A percentile compares a stretch with the other conserved stretches of the same genome.
phyloP scores from a whole-genome alignment of 2,329 filamentous ascomycete genomes.

The Curvularia eragrostidis region DNA sequence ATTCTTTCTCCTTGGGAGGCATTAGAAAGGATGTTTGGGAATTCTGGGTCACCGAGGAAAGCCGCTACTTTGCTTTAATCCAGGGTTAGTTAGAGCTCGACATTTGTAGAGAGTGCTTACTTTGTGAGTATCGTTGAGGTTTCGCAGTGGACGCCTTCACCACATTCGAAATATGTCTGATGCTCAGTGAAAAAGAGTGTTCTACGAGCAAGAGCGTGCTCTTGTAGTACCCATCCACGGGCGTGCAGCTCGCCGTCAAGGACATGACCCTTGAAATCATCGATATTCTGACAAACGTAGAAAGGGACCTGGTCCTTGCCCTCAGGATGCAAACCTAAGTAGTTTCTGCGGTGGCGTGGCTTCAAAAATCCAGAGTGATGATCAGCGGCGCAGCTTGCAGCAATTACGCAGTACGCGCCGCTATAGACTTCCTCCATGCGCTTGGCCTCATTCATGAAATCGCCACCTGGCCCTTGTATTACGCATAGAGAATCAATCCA shows the following conservation, averaged over 20 bases:
- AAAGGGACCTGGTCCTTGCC: neutral
- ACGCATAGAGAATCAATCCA: conserved; percentile 43
- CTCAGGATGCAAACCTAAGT: neutral
- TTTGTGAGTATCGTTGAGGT: conserved; percentile 23
- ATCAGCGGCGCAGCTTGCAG: conserved; percentile 22
- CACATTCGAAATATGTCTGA: conserved; percentile 41
- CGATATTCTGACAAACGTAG: conserved; percentile 26
- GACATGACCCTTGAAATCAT: conserved; percentile 34
- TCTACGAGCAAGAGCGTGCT: conserved; percentile 34
- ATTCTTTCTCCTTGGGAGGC: conserved; percentile 15
- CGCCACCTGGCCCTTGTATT: conserved; percentile 29
- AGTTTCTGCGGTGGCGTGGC: neutral
- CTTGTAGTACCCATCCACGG: conserved; percentile 39
- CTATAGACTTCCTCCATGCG: conserved; percentile 36
- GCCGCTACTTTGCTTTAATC: conserved; percentile 25
- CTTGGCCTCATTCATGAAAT: conserved; percentile 29
- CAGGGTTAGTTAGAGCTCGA: neutral
- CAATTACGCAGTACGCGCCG: conserved; percentile 32
- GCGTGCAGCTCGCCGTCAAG: conserved; percentile 22
- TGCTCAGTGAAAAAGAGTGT: conserved; percentile 34
- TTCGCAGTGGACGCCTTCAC: conserved; percentile 28
- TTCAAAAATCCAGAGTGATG: conserved; percentile 25
- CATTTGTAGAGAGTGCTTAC: conserved; percentile 17
- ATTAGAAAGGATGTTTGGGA: conserved; percentile 19
- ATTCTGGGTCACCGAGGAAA: conserved; percentile 40